These are phyloP conservation scores for Paspalum notatum DNA, from an alignment of 176 grass and related monocot genomes.

Conservation along the genomic window DNA sequence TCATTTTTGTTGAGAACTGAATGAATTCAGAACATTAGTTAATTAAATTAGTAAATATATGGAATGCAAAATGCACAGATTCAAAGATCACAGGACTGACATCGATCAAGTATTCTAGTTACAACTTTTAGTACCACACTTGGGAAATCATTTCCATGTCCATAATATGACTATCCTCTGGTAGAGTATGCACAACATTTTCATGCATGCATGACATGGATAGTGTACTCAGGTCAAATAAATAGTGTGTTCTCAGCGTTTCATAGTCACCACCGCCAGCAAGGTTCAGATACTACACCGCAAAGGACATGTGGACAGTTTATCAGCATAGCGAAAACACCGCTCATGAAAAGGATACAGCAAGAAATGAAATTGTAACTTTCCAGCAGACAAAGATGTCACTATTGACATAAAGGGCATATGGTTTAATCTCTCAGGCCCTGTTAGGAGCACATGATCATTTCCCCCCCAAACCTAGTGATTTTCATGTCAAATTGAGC, in stretches of 20 bases:
- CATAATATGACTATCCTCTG: background rate
- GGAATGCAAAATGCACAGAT: background rate
- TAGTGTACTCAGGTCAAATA: slow-evolving; percentile 1
- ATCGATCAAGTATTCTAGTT: slow-evolving; percentile 1
- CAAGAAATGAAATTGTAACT: slow-evolving; percentile 9
- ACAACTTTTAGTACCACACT: background rate
- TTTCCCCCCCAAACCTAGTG: too few species aligned
- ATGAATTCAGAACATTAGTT: too few species aligned
- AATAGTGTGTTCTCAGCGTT: background rate
- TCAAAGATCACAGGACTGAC: background rate
- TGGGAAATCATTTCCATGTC: background rate
- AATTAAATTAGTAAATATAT: background rate
- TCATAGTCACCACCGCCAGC: background rate
- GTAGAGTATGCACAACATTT: background rate
- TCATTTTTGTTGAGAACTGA: background rate
- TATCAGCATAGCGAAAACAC: slow-evolving; percentile 5
- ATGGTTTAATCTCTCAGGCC: too few species aligned
- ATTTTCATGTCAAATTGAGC: too few species aligned
- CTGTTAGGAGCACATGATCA: too few species aligned
- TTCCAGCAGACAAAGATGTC: slow-evolving; percentile 2
- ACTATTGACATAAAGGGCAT: background rate
- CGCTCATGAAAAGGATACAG: background rate
- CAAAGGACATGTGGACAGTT: background rate
- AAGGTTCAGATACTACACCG: slow-evolving; percentile 6
- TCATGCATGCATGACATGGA: slow-evolving; percentile 27